phyloP scores from a whole-genome alignment of 2,329 filamentous ascomycete genomes.

The Tolypocladium cylindrosporum region DNA sequence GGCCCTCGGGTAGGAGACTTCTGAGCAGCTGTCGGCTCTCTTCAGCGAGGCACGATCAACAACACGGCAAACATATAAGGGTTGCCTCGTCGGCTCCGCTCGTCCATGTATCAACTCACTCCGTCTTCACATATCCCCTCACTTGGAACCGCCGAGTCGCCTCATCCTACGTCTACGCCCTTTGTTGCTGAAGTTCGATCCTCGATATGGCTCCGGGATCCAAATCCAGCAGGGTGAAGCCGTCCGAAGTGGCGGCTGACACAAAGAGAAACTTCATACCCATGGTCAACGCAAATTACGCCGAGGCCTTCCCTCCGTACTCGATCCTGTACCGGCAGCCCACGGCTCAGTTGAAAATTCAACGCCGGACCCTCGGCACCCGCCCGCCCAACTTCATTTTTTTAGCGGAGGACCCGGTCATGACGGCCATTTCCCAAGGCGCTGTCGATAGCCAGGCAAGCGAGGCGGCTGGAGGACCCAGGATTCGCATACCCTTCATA shows the following conservation, averaged over 20 bases:
- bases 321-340: slow-evolving; percentile 49
- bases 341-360: slow-evolving; percentile 33
- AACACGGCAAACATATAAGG: slow-evolving; percentile 4
- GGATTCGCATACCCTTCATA: slow-evolving; percentile 50
- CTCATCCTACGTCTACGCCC: background rate
- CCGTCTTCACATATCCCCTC: background rate
- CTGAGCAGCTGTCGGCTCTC: background rate
- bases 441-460: slow-evolving; percentile 26
- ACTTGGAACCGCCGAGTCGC: background rate
- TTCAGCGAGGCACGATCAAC: background rate
- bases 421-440: slow-evolving; percentile 49
- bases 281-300: slow-evolving; percentile 47
- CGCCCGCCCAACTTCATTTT: slow-evolving; percentile 39
- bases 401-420: slow-evolving; percentile 47
- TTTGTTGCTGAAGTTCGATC: background rate
- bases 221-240: slow-evolving; percentile 22
- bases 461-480: slow-evolving; percentile 18
- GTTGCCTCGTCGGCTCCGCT: background rate
- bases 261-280: slow-evolving; percentile 64
- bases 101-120: slow-evolving; percentile 8
- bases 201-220: slow-evolving; percentile 19
- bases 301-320: slow-evolving; percentile 41
- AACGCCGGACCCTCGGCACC: slow-evolving; percentile 21
- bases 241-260: slow-evolving; percentile 58
- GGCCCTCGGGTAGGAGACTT: background rate